Conservation (phyloP, 176 grass and related monocot genomes). For the Aegilops umbellulata region DNA sequence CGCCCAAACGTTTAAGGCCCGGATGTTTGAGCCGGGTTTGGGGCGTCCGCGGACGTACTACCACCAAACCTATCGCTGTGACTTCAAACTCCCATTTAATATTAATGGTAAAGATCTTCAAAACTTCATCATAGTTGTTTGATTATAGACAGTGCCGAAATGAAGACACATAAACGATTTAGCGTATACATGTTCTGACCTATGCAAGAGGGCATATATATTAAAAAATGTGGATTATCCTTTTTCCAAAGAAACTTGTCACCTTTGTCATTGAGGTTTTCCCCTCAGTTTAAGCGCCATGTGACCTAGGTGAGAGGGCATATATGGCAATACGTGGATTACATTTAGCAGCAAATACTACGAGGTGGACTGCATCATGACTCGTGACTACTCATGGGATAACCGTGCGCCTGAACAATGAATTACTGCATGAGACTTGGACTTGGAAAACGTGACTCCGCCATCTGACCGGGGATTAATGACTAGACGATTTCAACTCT, state of each 20-base stretch:
- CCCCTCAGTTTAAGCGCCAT: not conserved
- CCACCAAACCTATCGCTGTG: no score
- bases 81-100: no score
- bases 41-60: no score
- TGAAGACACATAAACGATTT: no score
- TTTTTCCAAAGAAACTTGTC: not conserved
- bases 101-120: no score
- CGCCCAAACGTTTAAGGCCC: no score
- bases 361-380: not conserved
- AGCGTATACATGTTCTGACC: no score
- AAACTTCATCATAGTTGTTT: no score
- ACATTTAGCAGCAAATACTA: not conserved
- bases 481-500: not conserved
- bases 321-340: not conserved
- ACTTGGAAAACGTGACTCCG: not conserved
- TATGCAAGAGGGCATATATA: not conserved
- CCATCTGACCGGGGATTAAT: not conserved
- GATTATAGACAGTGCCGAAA: no score
- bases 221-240: not conserved
- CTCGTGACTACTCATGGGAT: not conserved
- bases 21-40: no score
- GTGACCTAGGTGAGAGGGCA: not conserved
- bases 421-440: not conserved
- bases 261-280: not conserved
- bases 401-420: not conserved